Conservation (phyloP, 2,329 filamentous ascomycete species). For the Phyllosticta citriasiana region DNA sequence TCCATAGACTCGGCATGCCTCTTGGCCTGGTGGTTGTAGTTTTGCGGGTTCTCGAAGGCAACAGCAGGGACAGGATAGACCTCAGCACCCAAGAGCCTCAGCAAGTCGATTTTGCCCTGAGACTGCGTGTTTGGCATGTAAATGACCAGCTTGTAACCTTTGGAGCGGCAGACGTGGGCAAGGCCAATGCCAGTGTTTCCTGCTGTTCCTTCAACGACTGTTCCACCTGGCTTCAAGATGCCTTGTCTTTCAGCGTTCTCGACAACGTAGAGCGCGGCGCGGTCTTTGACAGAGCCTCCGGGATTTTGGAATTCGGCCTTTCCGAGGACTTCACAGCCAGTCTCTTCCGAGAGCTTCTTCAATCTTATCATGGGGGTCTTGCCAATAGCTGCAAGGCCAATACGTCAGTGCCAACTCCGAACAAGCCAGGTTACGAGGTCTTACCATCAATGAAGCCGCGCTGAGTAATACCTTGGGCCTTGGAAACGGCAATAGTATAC, state of each 20-base stretch:
- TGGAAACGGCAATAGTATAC: constrained; percentile 63
- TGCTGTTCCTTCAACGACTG: constrained; percentile 92
- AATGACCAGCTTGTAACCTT: constrained; percentile 90
- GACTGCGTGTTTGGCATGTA: constrained; percentile 99
- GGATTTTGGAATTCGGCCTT: constrained; percentile 99
- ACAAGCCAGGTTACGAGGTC: constrained; percentile 12
- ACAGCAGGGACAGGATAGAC: constrained; percentile 94
- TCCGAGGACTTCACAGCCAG: constrained; percentile 86
- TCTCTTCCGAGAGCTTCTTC: constrained; percentile 78
- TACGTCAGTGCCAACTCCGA: constrained; percentile 9
- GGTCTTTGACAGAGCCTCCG: constrained; percentile 91
- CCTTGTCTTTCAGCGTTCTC: constrained; percentile 86
- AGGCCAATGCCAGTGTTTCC: constrained; percentile 98
- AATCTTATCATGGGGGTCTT: constrained; percentile 92
- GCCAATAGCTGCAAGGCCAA: constrained; percentile 66
- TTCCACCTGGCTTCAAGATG: constrained; percentile 73
- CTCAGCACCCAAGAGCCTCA: constrained; percentile 83
- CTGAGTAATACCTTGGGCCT: constrained; percentile 67
- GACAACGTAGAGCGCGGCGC: constrained; percentile 88
- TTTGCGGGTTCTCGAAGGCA: constrained; percentile 85
- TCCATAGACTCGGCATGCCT: constrained; percentile 78
- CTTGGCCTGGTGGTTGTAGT: constrained; percentile 95
- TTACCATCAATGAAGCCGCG: constrained; percentile 70
- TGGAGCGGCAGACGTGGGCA: constrained; percentile 86
- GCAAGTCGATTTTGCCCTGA: constrained; percentile 91